Evolutionary conservation across 768 basidiomycete species (phyloP).

Genomic region (Multifurca ochricompacta): DNA sequence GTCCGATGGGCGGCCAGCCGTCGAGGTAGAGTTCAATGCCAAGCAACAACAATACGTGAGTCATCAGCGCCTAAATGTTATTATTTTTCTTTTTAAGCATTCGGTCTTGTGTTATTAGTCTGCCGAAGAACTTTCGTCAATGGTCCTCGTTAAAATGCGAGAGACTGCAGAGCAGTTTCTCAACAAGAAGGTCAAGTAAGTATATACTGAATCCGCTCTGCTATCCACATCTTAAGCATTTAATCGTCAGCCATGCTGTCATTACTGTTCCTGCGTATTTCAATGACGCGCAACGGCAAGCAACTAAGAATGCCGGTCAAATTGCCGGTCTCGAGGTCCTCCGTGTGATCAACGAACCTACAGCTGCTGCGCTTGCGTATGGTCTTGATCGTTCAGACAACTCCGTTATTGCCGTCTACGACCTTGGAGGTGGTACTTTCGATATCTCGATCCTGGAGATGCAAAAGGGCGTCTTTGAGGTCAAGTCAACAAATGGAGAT

Average conservation of each 20-base stretch:
- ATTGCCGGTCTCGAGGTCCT: constrained; percentile 97
- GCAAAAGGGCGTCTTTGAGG: constrained; percentile 99
- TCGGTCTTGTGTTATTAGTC: constrained; percentile 41
- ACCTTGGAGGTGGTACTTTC: constrained; percentile 97
- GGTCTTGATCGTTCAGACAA: constrained; percentile 80
- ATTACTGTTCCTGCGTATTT: constrained; percentile 98
- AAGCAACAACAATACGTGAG: constrained; percentile 75
- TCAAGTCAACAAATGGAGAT: constrained; percentile 99
- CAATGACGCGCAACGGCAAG: constrained; percentile 99
- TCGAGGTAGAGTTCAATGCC: constrained; percentile 79
- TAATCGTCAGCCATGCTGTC: constrained; percentile 62
- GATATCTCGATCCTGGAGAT: constrained; percentile 99
- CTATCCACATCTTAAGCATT: background rate
- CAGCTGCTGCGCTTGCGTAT: constrained; percentile 96
- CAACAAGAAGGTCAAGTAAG: constrained; percentile 91
- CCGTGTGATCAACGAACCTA: constrained; percentile 98
- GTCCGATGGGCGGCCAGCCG: constrained; percentile 67
- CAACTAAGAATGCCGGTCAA: constrained; percentile 95
- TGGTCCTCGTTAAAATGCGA: constrained; percentile 89
- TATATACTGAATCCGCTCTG: constrained; percentile 21
- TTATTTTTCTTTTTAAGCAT: background rate
- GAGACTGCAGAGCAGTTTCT: constrained; percentile 92
- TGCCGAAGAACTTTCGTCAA: constrained; percentile 78
- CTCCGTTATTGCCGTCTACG: constrained; percentile 94
- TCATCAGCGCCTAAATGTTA: constrained; percentile 18